Base-by-base conservation (phyloP, 495 filamentous ascomycete species). In the Elasticomyces elasticus region DNA sequence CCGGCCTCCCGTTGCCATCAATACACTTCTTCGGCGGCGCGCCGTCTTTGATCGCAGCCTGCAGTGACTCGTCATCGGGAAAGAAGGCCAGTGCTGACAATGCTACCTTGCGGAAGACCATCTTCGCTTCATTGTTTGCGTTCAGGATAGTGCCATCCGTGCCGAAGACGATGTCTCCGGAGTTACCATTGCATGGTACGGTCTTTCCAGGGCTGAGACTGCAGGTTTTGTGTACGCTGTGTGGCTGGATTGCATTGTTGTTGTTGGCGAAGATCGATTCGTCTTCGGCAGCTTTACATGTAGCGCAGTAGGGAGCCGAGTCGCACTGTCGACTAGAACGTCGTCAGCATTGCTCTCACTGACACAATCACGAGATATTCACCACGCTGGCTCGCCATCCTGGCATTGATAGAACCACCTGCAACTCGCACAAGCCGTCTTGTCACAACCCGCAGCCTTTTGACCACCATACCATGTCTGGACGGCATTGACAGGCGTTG, bases 351-450 rank as follows among this genome's bases (percentile, higher is more conserved):
- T 9, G 11, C 42, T 26, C 42, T 23, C 5, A 30, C 10, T 5
- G 24, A 2, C 20, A 23, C 3, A 45, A 3, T 3, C 5, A 4
- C 2, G 24, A 22, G 15, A 45, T 5, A 51, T 33, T 35, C 43
- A 59, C 56, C 50, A 59, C 6, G 7, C 25, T 7, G 19, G 23
- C 12, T 46, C 38, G 9, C 43, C 31, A 1, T 20, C 35, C 24
- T n/a, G 2, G 19, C 55, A 58, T 25, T 47, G 24, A 41, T 48
- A 47, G 25, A 27, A 22, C 25, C 20, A 38, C 23, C 55, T 4
- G 23, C 55, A 58, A 20, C 40, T 51, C 17, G 55, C 55, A 27
- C 55, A 58, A n/a, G 24, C 48, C 22, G 37, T 48, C 37, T 28
- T 45, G 30, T 48, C 49, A 26, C 49, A 52, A 15, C 26, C 54